Percentiles rank a stretch among this genome's conserved stretches.
These are phyloP conservation scores for Fusarium foetens DNA, from an alignment of 2,329 filamentous ascomycete genomes.

Conservation along the genomic window DNA sequence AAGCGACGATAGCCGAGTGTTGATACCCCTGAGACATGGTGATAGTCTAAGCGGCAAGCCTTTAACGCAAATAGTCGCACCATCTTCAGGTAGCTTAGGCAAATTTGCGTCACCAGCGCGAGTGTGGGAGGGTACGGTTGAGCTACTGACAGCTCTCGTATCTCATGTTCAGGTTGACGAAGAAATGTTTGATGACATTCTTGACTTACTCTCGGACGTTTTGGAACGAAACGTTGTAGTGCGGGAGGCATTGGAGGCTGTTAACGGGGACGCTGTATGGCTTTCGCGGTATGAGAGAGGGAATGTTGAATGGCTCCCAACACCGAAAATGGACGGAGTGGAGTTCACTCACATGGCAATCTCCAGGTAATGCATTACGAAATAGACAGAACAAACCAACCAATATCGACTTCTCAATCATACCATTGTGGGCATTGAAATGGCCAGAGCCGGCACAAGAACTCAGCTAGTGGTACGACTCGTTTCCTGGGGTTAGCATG, in stretches of 20 bases:
- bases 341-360: slow-evolving; percentile 50
- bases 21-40: slow-evolving; percentile 49
- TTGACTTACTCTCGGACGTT: slow-evolving; percentile 68
- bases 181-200: slow-evolving; percentile 75
- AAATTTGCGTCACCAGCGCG: slow-evolving; percentile 70
- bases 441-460: slow-evolving; percentile 30
- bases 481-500: slow-evolving; percentile 11
- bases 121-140: slow-evolving; percentile 71
- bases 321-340: slow-evolving; percentile 56
- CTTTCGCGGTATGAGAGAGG: slow-evolving; percentile 65
- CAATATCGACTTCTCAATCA: slow-evolving; percentile 18
- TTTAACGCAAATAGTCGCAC: slow-evolving; percentile 5
- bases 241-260: slow-evolving; percentile 66
- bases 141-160: slow-evolving; percentile 69
- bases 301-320: slow-evolving; percentile 49
- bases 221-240: slow-evolving; percentile 60
- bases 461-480: slow-evolving; percentile 20
- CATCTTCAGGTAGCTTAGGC: slow-evolving; percentile 56
- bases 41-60: slow-evolving; percentile 34
- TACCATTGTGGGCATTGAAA: slow-evolving; percentile 5
- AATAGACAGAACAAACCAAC: slow-evolving; percentile 5
- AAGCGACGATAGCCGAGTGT: slow-evolving; percentile 41
- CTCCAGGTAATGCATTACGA: slow-evolving; percentile 12
- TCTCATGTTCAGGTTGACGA: slow-evolving; percentile 72
- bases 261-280: slow-evolving; percentile 84